Conservation (phyloP, 2,329 filamentous ascomycete species). For the Exserohilum rostratum region DNA sequence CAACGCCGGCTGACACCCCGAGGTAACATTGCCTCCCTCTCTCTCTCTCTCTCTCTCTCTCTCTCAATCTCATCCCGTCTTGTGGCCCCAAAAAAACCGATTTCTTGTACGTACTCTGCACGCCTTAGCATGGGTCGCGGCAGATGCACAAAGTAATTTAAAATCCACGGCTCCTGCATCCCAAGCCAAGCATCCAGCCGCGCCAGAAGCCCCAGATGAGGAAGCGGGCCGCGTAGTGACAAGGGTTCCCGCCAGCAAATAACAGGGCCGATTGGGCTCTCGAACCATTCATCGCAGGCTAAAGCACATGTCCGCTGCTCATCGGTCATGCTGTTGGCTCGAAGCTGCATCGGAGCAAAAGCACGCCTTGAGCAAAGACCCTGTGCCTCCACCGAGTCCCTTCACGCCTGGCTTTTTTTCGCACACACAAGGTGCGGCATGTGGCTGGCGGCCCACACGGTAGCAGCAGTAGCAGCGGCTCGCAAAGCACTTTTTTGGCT, state of each 20-base stretch:
- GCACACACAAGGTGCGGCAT: background rate
- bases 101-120: too few relatives aligned
- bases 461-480: too few relatives aligned
- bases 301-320: background rate
- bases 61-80: background rate
- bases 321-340: constrained; percentile 5
- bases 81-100: too few relatives aligned
- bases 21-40: too few relatives aligned
- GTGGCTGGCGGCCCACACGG: constrained; percentile 2
- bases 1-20: too few relatives aligned
- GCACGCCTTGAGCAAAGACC: too few relatives aligned
- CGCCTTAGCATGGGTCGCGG: too few relatives aligned
- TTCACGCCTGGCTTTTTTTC: too few relatives aligned
- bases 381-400: too few relatives aligned
- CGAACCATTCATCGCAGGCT: background rate
- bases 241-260: background rate
- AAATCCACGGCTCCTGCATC: constrained; percentile 1
- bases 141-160: background rate
- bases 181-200: background rate
- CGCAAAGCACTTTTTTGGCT: too few relatives aligned
- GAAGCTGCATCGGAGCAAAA: background rate
- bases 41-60: too few relatives aligned
- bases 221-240: constrained; percentile 11
- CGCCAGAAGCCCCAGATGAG: constrained; percentile 3
- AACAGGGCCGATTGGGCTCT: background rate